Evolutionary conservation across 2,329 filamentous ascomycete genomes (phyloP), one percentile per base, ranked within the genome.

Genomic region (Stromatinia cepivora): DNA sequence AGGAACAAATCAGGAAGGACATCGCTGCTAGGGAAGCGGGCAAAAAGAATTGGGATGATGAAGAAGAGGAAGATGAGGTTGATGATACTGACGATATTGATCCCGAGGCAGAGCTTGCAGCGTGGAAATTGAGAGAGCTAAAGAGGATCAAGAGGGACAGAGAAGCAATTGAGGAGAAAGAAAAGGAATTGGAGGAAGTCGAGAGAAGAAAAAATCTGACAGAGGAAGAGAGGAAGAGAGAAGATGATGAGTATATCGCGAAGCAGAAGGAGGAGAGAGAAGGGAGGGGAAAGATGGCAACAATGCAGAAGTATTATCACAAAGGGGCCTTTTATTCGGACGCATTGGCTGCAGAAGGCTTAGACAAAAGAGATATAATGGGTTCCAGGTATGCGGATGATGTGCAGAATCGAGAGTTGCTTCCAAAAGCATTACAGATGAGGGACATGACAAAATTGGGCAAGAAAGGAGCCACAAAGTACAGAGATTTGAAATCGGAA

Each of bases 241-340:
- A 99, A 79, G 95, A 99, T 79, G 87, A 89, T 56, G 91, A 86
- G 64, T 92, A 88, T 79, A 82, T 98, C 25, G 89, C 89, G 0
- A 84, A 85, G 73, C 94, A 98, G 64, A 77, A 75, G 46, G 77
- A 78, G 36, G 77, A 79, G 72, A 77, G 75, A 80, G 88, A 90
- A 75, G 80, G 84, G 64, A 90, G 90, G 71, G 93, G 93, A 66
- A 91, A 94, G 81, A 92, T 95, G 85, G 87, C 87, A 2, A 97
- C 89, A 79, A 92, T 98, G 91, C 94, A 97, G 78, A 93, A 94
- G 78, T 99, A 98, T 82, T 94, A 92, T 80, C 95, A 99, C 84
- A 94, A 94, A 81, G 95, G 95, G 62, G 95, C 95, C 22, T 99
- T 98, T 82, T 98, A 92, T 83, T 91, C 91, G 74, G 92, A 94